Conservation (phyloP, 2,329 filamentous ascomycete genomes). For the Calonectria montana region DNA sequence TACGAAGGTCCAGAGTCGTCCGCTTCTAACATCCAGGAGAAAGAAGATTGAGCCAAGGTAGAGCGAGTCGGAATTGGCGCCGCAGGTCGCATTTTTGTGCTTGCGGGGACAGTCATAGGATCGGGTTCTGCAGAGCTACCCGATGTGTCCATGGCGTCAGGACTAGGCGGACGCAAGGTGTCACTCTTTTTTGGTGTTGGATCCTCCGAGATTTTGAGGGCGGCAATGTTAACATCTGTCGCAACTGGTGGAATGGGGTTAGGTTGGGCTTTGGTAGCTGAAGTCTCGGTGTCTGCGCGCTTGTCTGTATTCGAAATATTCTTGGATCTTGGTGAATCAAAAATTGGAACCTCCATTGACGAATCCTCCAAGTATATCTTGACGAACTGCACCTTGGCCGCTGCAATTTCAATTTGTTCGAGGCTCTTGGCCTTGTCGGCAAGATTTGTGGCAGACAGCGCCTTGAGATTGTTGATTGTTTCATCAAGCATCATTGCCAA, state of each 20-base stretch:
- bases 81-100: slow-evolving; percentile 35
- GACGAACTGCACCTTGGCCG: slow-evolving; percentile 74
- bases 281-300: slow-evolving; percentile 8
- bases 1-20: slow-evolving; percentile 51
- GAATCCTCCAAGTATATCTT: slow-evolving; percentile 71
- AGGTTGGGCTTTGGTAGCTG: slow-evolving; percentile 9
- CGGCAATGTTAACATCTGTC: slow-evolving; percentile 29
- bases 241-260: slow-evolving; percentile 23
- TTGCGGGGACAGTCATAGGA: not conserved
- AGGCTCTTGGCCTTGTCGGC: slow-evolving; percentile 62
- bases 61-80: slow-evolving; percentile 70
- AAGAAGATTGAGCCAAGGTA: slow-evolving; percentile 78
- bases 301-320: slow-evolving; percentile 29
- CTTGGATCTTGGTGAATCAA: slow-evolving; percentile 32
- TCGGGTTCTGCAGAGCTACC: slow-evolving; percentile 27
- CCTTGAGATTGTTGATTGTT: slow-evolving; percentile 72
- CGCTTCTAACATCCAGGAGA: slow-evolving; percentile 82
- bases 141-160: slow-evolving; percentile 33
- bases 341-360: slow-evolving; percentile 59
- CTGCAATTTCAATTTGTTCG: slow-evolving; percentile 67
- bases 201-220: slow-evolving; percentile 34
- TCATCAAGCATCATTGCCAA: slow-evolving; percentile 76
- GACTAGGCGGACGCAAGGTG: slow-evolving; percentile 5
- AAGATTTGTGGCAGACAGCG: slow-evolving; percentile 63
- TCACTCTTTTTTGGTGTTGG: slow-evolving; percentile 10